Evolutionary conservation across 2,329 filamentous ascomycete genomes (phyloP).

Genomic region (Rhynchosporium graminicola): DNA sequence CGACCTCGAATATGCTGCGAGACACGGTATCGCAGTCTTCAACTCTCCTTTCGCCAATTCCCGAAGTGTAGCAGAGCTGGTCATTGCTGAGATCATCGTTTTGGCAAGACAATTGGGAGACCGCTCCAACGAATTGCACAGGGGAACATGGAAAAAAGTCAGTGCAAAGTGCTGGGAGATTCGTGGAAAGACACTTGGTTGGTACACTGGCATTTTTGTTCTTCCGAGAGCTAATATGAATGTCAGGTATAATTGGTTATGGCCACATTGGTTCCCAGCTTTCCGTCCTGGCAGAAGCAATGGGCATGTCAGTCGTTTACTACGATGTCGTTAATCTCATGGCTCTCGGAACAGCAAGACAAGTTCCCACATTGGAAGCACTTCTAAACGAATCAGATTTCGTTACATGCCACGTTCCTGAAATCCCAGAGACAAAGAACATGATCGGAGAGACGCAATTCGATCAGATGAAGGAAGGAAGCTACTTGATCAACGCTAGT

Average conservation of each 20-base stretch:
- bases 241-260: slow-evolving; percentile 83
- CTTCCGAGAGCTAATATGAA: slow-evolving; percentile 18
- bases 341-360: slow-evolving; percentile 84
- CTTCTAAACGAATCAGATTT: slow-evolving; percentile 85
- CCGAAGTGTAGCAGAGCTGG: slow-evolving; percentile 91
- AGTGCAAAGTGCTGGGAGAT: slow-evolving; percentile 97
- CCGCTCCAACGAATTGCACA: slow-evolving; percentile 91
- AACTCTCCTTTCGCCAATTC: slow-evolving; percentile 99
- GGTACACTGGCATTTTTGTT: slow-evolving; percentile 25
- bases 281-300: slow-evolving; percentile 91
- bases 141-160: slow-evolving; percentile 96
- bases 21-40: slow-evolving; percentile 92
- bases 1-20: slow-evolving; percentile 79
- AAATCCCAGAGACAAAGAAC: slow-evolving; percentile 87
- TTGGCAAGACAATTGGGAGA: slow-evolving; percentile 92
- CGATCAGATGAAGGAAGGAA: slow-evolving; percentile 85
- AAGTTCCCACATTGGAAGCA: slow-evolving; percentile 75
- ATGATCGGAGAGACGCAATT: slow-evolving; percentile 83
- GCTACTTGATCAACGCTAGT: slow-evolving; percentile 95
- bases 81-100: slow-evolving; percentile 90
- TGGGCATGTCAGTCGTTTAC: slow-evolving; percentile 98
- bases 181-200: slow-evolving; percentile 91
- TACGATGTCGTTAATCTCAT: slow-evolving; percentile 95
- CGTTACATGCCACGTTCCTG: slow-evolving; percentile 91
- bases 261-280: slow-evolving; percentile 96